Evolutionary conservation across 2,329 filamentous ascomycete genomes (phyloP).

Genomic region (Cercospora brassicicola): DNA sequence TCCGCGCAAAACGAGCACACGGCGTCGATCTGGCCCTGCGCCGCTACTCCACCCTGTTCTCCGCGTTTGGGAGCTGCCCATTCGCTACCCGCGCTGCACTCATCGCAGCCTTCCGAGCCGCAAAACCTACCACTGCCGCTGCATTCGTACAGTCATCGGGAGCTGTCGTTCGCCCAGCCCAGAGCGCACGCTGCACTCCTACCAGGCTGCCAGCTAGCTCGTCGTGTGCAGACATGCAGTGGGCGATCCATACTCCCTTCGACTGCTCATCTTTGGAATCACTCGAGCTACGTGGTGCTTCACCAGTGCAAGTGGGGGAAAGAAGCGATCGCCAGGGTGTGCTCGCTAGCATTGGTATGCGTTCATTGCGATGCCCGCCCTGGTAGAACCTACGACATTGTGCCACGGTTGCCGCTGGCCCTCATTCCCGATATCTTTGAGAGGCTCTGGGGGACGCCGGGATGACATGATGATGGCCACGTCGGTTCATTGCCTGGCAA

Average conservation of each 20-base stretch:
- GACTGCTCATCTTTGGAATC: background rate
- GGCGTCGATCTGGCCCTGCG: background rate
- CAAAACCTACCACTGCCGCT: background rate
- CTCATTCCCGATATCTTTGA: background rate
- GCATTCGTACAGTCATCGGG: background rate
- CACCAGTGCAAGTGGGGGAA: background rate
- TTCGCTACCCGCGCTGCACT: background rate
- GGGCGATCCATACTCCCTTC: background rate
- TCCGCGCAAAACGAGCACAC: background rate
- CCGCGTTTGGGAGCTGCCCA: background rate
- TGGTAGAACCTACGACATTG: conserved; percentile 15
- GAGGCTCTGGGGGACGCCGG: conserved; percentile 2
- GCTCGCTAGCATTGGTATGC: background rate
- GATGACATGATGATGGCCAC: background rate
- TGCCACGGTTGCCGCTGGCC: conserved; percentile 15
- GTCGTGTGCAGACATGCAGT: background rate
- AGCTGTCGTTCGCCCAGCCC: background rate
- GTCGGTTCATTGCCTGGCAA: background rate
- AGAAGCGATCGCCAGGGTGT: background rate
- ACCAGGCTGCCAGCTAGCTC: background rate
- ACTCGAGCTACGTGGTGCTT: background rate
- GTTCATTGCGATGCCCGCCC: background rate
- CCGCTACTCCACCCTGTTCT: background rate
- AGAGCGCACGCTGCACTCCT: background rate
- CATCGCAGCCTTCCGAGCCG: conserved; percentile 2